phyloP scores from a whole-genome alignment of 1,284 basidiomycete species.

The Termitomyces sp. region DNA sequence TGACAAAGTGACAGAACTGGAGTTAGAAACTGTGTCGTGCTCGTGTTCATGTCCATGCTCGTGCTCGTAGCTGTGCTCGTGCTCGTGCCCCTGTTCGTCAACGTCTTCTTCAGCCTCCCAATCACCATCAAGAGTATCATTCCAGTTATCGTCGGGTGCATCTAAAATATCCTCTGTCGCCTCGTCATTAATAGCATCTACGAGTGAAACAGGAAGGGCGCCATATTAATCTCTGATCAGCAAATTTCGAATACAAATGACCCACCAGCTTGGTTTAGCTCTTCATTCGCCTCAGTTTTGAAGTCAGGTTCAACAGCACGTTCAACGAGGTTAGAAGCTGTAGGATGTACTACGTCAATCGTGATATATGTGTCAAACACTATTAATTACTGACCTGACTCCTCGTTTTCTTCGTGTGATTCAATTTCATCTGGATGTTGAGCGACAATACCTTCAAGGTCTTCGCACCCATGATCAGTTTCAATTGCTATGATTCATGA shows the following conservation, averaged over 20 bases:
- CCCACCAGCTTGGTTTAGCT: conserved; percentile 23
- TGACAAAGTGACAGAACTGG: conserved; percentile 41
- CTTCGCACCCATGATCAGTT: not conserved
- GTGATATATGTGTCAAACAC: too few species aligned
- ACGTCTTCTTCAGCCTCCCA: conserved; percentile 19
- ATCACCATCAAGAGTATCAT: conserved; percentile 39
- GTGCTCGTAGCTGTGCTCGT: conserved; percentile 16
- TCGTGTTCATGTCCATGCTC: conserved; percentile 20
- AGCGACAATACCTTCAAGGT: not conserved
- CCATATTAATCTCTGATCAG: not conserved
- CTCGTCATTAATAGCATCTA: conserved; percentile 2
- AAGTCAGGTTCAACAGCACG: conserved; percentile 12
- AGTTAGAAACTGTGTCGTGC: conserved; percentile 28
- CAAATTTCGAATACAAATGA: not conserved
- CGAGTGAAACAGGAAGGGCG: conserved; percentile 6
- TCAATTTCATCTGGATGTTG: not conserved
- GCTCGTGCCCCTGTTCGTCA: conserved; percentile 18
- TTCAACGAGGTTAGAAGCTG: not conserved
- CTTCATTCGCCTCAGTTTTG: conserved; percentile 19
- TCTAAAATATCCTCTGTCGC: conserved; percentile 4
- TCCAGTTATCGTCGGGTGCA: conserved; percentile 25
- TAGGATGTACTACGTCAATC: not conserved
- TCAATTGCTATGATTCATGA: not conserved
- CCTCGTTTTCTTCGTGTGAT: not conserved
- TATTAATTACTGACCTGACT: conserved; percentile 7